These are phyloP conservation scores for Kazachstania martiniae DNA, from an alignment of 805 yeast genomes.

Conservation along the genomic window DNA sequence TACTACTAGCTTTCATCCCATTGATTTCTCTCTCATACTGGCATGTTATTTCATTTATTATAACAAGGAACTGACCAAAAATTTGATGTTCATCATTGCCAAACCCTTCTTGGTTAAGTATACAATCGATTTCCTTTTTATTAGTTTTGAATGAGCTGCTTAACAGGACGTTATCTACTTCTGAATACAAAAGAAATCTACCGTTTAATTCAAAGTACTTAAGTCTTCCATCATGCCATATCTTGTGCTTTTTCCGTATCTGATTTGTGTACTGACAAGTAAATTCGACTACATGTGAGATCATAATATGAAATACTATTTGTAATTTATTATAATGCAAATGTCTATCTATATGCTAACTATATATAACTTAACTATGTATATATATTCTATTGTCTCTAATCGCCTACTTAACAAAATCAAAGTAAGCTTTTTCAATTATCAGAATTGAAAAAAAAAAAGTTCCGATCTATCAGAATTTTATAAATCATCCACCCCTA, in stretches of 20 bases:
- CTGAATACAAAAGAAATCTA: constrained; percentile 15
- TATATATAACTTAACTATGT: no score
- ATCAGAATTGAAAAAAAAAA: no score
- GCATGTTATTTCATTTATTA: constrained; percentile 10
- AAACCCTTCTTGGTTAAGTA: constrained; percentile 16
- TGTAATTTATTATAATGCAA: no score
- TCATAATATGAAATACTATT: no score
- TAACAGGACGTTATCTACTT: constrained; percentile 15
- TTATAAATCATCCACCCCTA: neutral
- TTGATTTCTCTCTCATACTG: constrained; percentile 12
- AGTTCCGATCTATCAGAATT: neutral
- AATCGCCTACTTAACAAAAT: no score
- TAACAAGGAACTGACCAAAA: constrained; percentile 17
- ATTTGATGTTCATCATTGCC: constrained; percentile 19
- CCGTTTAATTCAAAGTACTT: constrained; percentile 14
- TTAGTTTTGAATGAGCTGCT: constrained; percentile 19
- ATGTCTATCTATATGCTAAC: no score
- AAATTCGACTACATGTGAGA: constrained; percentile 17
- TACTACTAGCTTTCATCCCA: neutral
- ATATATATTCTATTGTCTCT: no score
- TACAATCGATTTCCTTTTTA: constrained; percentile 10
- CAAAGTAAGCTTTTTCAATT: no score
- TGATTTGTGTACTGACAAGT: constrained; percentile 26
- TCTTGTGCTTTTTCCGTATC: constrained; percentile 23
- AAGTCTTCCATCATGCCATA: constrained; percentile 28